Percentiles rank a stretch among this genome's conserved stretches.
Conservation (phyloP, 179 eudicot genomes). For the Patellifolia procumbens region DNA sequence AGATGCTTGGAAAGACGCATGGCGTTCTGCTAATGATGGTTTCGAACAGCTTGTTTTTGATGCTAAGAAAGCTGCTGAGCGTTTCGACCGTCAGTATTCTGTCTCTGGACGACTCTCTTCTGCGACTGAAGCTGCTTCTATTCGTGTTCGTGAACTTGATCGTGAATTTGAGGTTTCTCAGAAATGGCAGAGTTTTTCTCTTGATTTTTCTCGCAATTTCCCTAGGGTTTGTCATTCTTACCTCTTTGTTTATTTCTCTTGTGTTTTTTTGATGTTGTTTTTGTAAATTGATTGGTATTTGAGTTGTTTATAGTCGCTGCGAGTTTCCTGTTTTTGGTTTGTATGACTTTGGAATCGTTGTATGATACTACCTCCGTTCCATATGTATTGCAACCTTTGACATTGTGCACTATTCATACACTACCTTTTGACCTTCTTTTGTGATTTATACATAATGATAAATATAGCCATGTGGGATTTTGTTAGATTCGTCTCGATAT, state of each 20-base stretch:
- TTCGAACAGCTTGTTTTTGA: constrained; percentile 78
- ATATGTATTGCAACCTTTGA: too few species aligned
- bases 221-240: constrained; percentile 66
- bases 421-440: too few species aligned
- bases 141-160: constrained; percentile 71
- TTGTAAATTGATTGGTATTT: background rate
- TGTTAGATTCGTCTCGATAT: too few species aligned
- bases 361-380: too few species aligned
- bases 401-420: too few species aligned
- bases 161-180: constrained; percentile 65
- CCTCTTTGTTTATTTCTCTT: background rate
- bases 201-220: constrained; percentile 69
- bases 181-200: constrained; percentile 60
- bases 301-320: too few species aligned
- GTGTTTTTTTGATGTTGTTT: background rate
- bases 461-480: too few species aligned
- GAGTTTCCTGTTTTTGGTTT: too few species aligned
- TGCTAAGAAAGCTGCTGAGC: constrained; percentile 75
- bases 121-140: constrained; percentile 53
- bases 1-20: constrained; percentile 65
- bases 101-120: constrained; percentile 55
- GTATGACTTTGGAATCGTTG: too few species aligned
- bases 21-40: constrained; percentile 78
- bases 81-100: constrained; percentile 68
- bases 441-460: too few species aligned